phyloP scores from a whole-genome alignment of 148 eudicot genomes.

The Rhododendron henanense region DNA sequence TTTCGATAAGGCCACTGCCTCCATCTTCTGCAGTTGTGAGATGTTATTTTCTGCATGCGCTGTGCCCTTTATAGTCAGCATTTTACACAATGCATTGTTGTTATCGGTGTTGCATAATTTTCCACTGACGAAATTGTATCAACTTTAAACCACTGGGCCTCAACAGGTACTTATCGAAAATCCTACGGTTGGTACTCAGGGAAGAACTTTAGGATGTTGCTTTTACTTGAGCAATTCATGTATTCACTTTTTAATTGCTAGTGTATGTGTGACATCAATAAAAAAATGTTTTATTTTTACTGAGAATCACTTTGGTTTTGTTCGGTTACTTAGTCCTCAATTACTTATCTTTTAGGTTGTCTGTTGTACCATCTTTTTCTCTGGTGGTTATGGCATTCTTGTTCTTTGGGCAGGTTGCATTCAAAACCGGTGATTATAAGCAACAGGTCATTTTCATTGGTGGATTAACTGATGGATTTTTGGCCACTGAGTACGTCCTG shows the following conservation, averaged over 20 bases:
- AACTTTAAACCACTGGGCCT: not conserved
- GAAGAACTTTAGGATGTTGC: not conserved
- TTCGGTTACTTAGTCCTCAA: not conserved
- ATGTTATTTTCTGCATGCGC: not conserved
- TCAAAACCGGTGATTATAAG: conserved; percentile 80
- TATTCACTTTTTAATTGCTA: not conserved
- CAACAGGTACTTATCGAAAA: not conserved
- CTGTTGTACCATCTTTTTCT: not conserved
- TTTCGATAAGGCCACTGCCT: not conserved
- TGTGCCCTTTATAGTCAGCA: not conserved
- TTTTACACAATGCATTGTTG: not conserved
- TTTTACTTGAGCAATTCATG: not conserved
- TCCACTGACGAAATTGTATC: not conserved
- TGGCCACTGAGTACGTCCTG: conserved; percentile 89
- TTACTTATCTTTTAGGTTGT: not conserved
- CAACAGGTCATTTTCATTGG: conserved; percentile 90
- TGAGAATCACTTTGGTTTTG: not conserved
- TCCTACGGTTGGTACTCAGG: not conserved
- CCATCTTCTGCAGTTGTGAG: not conserved
- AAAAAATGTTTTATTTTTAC: not conserved
- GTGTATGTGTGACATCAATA: not conserved
- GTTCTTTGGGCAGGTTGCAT: conserved; percentile 68
- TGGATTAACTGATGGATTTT: conserved; percentile 89
- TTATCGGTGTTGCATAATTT: not conserved
- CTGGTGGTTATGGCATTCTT: not conserved